These are phyloP conservation scores for Solanum ossicruentum DNA, from an alignment of 257 asterid species.

Conservation along the genomic window DNA sequence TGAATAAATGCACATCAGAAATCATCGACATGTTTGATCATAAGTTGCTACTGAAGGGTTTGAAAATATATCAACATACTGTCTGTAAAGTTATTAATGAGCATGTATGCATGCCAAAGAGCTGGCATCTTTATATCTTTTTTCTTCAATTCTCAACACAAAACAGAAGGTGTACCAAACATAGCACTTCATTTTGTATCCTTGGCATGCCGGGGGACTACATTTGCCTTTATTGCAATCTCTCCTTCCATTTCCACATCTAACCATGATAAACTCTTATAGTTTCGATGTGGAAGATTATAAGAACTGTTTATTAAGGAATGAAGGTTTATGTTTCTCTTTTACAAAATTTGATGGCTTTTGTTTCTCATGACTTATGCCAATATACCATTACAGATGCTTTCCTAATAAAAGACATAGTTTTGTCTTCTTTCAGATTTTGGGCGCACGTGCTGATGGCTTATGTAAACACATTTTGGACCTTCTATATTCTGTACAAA, in stretches of 20 bases:
- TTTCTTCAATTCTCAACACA: neutral
- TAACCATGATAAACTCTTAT: neutral
- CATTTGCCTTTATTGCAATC: neutral
- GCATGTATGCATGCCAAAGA: neutral
- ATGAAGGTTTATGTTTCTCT: neutral
- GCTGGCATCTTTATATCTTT: neutral
- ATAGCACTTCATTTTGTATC: neutral
- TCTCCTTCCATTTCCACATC: neutral
- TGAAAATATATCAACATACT: neutral
- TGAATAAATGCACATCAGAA: neutral
- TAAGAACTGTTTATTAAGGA: neutral
- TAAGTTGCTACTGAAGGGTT: neutral
- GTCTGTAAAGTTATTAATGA: neutral
- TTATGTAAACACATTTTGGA: constrained; percentile 28
- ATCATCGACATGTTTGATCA: neutral
- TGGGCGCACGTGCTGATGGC: constrained; percentile 80
- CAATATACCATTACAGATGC: neutral
- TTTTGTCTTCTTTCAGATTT: constrained; percentile 35
- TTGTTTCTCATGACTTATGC: neutral
- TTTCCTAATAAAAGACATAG: neutral
- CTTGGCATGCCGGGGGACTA: neutral
- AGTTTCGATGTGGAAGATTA: neutral
- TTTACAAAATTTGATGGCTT: neutral
- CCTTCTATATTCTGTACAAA: neutral
- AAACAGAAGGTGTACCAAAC: neutral